Evolutionary conservation across 257 asterid species (phyloP).

Genomic region (Solanum infundibuliforme): DNA sequence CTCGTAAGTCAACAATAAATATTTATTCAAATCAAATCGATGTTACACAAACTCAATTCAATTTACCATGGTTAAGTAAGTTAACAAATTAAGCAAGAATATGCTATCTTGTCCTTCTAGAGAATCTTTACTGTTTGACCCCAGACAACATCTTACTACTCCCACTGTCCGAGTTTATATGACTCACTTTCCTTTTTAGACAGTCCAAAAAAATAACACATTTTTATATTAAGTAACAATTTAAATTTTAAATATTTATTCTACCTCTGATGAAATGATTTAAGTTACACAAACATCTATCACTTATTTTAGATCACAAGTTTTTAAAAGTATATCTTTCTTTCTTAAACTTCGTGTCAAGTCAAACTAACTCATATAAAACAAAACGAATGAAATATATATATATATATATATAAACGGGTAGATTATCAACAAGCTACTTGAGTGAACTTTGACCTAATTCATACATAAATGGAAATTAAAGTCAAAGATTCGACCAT

Average conservation of each 20-base stretch:
- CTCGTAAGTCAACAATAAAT: not conserved
- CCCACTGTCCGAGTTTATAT: not conserved
- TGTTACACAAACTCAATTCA: not conserved
- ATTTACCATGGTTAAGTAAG: not conserved
- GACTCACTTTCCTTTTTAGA: no score
- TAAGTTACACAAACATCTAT: no score
- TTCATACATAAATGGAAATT: not conserved
- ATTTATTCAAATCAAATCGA: not conserved
- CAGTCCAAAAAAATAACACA: no score
- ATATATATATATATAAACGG: no score
- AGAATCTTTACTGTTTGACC: not conserved
- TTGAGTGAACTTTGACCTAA: not conserved
- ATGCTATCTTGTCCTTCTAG: not conserved
- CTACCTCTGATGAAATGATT: no score
- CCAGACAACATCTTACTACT: not conserved
- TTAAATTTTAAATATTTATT: no score
- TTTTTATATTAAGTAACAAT: no score
- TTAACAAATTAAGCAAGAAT: not conserved
- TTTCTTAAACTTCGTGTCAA: no score
- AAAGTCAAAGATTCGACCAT: not conserved
- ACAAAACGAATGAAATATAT: not conserved
- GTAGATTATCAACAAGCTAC: not conserved
- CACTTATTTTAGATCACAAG: not conserved
- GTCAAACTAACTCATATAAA: no score
- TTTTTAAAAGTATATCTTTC: no score